These are phyloP conservation scores for Oryza coarctata DNA, from an alignment of 176 grass and related monocot species.

Conservation along the genomic window DNA sequence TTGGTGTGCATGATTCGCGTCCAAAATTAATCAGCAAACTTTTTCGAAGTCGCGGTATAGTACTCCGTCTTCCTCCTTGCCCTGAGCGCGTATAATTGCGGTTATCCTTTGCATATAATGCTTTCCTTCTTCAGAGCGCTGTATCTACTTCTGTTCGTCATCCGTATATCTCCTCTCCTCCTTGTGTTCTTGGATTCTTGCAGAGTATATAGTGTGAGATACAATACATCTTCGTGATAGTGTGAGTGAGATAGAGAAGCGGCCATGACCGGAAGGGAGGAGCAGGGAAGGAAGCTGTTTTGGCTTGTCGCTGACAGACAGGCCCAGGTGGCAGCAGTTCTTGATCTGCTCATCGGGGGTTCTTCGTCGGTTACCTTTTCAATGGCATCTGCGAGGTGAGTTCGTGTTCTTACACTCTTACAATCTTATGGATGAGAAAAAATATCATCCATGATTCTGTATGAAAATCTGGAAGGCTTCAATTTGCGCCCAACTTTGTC, in stretches of 20 bases:
- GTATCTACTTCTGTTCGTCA: neutral
- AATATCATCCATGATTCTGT: neutral
- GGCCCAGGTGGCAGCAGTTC: slow-evolving; percentile 87
- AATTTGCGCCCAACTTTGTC: neutral
- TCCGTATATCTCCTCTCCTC: neutral
- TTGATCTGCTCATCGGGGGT: slow-evolving; percentile 83
- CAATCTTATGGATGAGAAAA: neutral
- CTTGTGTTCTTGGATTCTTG: neutral
- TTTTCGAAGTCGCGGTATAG: too few species aligned
- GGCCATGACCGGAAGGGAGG: slow-evolving; percentile 46
- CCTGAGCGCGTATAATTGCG: neutral
- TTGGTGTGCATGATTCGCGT: neutral
- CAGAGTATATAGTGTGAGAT: neutral
- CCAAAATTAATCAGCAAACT: too few species aligned
- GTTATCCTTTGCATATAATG: neutral
- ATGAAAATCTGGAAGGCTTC: neutral
- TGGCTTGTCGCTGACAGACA: slow-evolving; percentile 66
- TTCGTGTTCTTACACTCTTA: neutral
- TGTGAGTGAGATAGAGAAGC: neutral
- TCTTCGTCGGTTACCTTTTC: slow-evolving; percentile 95
- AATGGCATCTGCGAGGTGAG: slow-evolving; percentile 94
- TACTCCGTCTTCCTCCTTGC: neutral
- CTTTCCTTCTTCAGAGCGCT: neutral
- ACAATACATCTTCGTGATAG: neutral
- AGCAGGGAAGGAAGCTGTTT: slow-evolving; percentile 70